Base-by-base conservation (phyloP, 2,329 filamentous ascomycete species). In the Penicillium sp. region DNA sequence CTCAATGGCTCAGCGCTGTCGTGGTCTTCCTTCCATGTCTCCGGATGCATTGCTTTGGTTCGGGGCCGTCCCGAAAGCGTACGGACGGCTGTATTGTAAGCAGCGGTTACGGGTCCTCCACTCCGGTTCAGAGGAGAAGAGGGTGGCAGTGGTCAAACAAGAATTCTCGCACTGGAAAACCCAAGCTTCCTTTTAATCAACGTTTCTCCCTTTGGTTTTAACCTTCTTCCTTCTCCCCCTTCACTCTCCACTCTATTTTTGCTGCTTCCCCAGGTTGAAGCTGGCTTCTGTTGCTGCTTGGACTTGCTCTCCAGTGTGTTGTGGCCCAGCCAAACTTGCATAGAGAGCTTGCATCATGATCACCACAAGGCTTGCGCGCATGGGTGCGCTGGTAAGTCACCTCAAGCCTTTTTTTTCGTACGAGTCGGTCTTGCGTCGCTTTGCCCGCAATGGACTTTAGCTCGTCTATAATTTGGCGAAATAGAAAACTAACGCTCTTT, bases 331-430 rank as follows among this genome's bases (percentile, higher is more conserved):
- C 70, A 70, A 26, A 69, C 71, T 74, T 70, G 70, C 70, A 71
- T 75, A 78, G 74, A 75, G 74, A 76, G 71, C 74, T 72, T 73
- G 68, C 75, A 80, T 73, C 71, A 82, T 82, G 80, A 79, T 82
- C 72, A 79, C 79, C 71, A 75, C 78, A 68, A 75, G 77, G 75
- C 75, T 82, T 69, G 75, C 78, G 75, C 80, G 80, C 74, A 71
- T 77, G 68, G 78, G 78, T 77, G 78, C 76, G 75, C 75, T 81
- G 78, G 79, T 82, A 78, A 68, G 80, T 78, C 62, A 26, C 47
- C 66, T 60, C 50, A 56, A 44, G 26, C 56, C 66, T 46, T 62
- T 58, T 45, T 50, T 35, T 56, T n/a, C n/a, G 45, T 52, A 53
- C 50, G 61, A 60, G 56, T 53, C 13, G 51, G 31, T 17, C 26